phyloP scores from a whole-genome alignment of 2,329 filamentous ascomycete species.

The Pyricularia grisea region DNA sequence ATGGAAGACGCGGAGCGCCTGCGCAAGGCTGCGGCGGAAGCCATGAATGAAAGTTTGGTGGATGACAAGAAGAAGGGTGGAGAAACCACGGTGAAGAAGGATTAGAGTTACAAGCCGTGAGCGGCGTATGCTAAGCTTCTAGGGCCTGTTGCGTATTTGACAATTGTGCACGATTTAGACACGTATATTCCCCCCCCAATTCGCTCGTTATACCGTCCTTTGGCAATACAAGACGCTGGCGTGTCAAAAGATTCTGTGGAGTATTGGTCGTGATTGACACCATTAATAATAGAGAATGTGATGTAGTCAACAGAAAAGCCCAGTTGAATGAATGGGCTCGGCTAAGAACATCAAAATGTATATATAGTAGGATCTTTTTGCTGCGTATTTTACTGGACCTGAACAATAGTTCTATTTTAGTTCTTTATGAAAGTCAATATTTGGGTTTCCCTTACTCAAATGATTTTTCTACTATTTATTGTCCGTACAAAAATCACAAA shows the following conservation, averaged over 20 bases:
- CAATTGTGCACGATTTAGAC: neutral
- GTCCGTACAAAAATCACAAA: neutral
- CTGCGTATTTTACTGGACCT: neutral
- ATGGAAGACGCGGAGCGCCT: slow-evolving; percentile 14
- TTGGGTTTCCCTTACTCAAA: neutral
- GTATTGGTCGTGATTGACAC: neutral
- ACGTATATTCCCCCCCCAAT: neutral
- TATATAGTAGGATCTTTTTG: neutral
- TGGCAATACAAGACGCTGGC: neutral
- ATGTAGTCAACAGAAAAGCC: neutral
- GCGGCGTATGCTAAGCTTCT: neutral
- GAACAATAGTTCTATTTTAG: neutral
- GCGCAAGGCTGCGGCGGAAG: slow-evolving; percentile 16
- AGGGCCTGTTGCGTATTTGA: neutral
- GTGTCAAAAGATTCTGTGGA: neutral
- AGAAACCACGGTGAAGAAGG: slow-evolving; percentile 2
- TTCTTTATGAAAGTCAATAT: neutral
- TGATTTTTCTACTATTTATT: neutral
- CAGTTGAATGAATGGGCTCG: neutral
- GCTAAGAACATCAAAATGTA: neutral
- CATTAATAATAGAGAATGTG: neutral
- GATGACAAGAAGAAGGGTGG: slow-evolving; percentile 14
- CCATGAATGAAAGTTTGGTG: slow-evolving; percentile 16
- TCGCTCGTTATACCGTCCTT: neutral
- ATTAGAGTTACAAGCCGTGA: neutral